Evolutionary conservation across 768 basidiomycete species (phyloP), one percentile per base, ranked within the genome.

Genomic region (Mycena chlorophos): DNA sequence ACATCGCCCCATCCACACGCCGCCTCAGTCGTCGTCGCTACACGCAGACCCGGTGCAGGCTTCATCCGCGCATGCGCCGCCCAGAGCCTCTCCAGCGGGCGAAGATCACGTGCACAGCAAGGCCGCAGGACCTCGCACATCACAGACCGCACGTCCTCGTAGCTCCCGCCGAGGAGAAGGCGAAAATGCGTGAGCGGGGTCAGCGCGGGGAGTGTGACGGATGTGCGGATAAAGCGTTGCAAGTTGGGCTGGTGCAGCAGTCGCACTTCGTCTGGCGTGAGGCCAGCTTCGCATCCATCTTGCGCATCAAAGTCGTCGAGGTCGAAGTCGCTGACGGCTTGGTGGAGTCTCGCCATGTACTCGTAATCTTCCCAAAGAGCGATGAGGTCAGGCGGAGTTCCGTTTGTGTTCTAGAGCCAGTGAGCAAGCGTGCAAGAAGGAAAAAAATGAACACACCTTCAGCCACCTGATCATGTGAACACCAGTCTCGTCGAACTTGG

Each of bases 291-390:
- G n/a, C 43, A 13, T 27, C 45, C 19, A 14, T 47, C 13, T 4
- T 20, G 26, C 17, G 39, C 39, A 3, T 45, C 42, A 8, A 52
- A 34, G 23, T 54, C 60, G 49, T 61, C 60, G n/a, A 57, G 40
- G 23, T 61, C 60, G 22, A 61, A 57, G 30, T 61, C 56, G 37
- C 31, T 57, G n/a, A 49, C 50, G 5, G 26, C 51, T 19, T 51
- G 45, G 26, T 61, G 56, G 53, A 61, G 48, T 20, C 57, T 54
- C 3, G 53, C 31, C 60, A 61, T 57, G 25, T 61, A 61, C 3
- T 30, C 49, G 46, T 61, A 57, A 25, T 61, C 60, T 31, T 61
- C 60, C 60, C 60, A 61, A 22, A 51, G 38, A 1, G 17, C 5
- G 4, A 60, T 52, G 8, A 22, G 51, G 22, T 55, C 51, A 51